Evolutionary conservation across 1,284 basidiomycete genomes (phyloP), one percentile per base, ranked within the genome.

Genomic region (Hypsizygus ulmarius): DNA sequence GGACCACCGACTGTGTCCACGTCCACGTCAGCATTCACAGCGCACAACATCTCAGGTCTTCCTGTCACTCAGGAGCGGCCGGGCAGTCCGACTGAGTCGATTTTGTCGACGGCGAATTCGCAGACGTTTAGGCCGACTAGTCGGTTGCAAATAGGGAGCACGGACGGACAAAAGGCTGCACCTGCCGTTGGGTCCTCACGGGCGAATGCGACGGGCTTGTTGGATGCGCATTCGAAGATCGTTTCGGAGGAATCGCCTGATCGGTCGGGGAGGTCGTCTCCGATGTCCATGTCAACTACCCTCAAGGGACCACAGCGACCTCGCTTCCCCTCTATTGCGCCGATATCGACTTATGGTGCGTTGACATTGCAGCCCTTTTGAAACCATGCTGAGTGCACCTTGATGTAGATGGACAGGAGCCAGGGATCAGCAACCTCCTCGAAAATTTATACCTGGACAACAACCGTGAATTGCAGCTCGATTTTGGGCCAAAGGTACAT

Each of bases 371-470:
- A 14, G 33, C n/a, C 32, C 28, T 10, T 9, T 18, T 11, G 39
- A 33, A 12, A 28, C 47, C 33, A 27, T 45, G 54, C 8, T 47
- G 1, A 35, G 42, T 42, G 51, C 25, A 29, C 18, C 10, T 38
- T 3, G 45, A 39, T 41, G 3, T 54, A 90, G 93, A 96, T 58
- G 89, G 89, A 0, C 86, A 89, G 59, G 93, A 96, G 59, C 82
- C 86, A 18, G 89, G 89, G 1, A 89, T 97, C 53, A 87, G 81
- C 60, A 87, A 90, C 45, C 71, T 93, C 11, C 73, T 97, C 11
- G 93, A 97, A 60, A 87, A 90, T 45, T 73, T 94, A n/a, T 95
- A 93, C 62, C 72, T 93, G 39, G 91, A 95, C 61, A 91, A 86
- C 55, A 84, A 80, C 60, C 82, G 86, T 28, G 91, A 95, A 55